Conservation (phyloP, 2,329 filamentous ascomycete genomes). For the Daldinia eschscholtzii region DNA sequence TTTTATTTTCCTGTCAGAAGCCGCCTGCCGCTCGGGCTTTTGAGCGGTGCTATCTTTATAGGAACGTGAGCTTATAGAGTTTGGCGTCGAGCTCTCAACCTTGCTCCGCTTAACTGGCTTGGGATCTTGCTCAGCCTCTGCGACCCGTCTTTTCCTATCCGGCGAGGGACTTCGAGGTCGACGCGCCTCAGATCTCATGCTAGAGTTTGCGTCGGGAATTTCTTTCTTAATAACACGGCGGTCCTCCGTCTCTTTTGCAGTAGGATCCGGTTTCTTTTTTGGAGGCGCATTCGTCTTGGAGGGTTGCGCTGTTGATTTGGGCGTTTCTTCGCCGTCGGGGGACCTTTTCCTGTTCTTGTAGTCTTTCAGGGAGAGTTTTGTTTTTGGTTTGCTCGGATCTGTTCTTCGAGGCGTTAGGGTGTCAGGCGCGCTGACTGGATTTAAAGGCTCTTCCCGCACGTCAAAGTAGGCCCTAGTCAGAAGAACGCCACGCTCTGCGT, state of each 20-base stretch:
- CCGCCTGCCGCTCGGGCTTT: slow-evolving; percentile 43
- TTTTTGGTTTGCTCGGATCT: slow-evolving; percentile 60
- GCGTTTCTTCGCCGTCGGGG: slow-evolving; percentile 48
- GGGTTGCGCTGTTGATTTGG: slow-evolving; percentile 43
- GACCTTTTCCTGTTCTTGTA: slow-evolving; percentile 68
- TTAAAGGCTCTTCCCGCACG: slow-evolving; percentile 63
- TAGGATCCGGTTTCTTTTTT: slow-evolving; percentile 44
- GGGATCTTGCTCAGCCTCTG: slow-evolving; percentile 59
- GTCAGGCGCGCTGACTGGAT: slow-evolving; percentile 53
- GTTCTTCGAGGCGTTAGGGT: slow-evolving; percentile 42
- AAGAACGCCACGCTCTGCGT: slow-evolving; percentile 69
- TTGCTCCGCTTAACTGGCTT: slow-evolving; percentile 63
- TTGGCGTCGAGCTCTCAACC: slow-evolving; percentile 53
- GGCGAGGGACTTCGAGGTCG: slow-evolving; percentile 57
- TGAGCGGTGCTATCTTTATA: slow-evolving; percentile 44
- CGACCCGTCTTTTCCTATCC: slow-evolving; percentile 62
- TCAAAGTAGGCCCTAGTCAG: slow-evolving; percentile 69
- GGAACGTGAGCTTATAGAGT: slow-evolving; percentile 39
- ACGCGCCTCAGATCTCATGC: slow-evolving; percentile 48
- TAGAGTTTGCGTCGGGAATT: slow-evolving; percentile 36
- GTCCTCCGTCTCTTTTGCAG: slow-evolving; percentile 47
- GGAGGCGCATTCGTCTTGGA: slow-evolving; percentile 44
- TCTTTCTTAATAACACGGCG: slow-evolving; percentile 46
- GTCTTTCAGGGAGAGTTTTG: slow-evolving; percentile 69
- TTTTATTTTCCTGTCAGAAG: slow-evolving; percentile 45